Base-by-base conservation (phyloP, 305 asterid species). In the Fraxinus sp. region DNA sequence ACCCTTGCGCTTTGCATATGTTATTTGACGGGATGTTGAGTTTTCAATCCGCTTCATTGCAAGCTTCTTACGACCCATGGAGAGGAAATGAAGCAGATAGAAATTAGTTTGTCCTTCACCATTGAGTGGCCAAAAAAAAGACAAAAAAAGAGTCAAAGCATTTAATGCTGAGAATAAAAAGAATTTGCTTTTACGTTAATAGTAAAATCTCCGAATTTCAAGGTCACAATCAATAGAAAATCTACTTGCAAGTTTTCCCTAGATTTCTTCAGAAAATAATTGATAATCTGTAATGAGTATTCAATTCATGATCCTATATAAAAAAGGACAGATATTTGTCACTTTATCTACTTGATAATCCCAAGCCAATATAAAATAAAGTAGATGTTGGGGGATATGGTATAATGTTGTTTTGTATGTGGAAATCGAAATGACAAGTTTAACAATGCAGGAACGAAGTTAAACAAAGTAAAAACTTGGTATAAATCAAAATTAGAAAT, bases 21-120 rank as follows among this genome's bases (percentile, higher is more conserved):
- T 86, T 0, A 79, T 85, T 73, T 93, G 95, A 0, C 94, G 92
- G 77, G 92, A 75, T 4, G 89, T 75, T 0, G 92, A 78, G 75
- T 89, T 91, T 52, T 92, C 93, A 52, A 91, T 93, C 28, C 84
- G 86, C 86, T 79, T 72, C 92, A 90, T 66, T 2, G 90, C 83
- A 1, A 88, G 89, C 88, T 91, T 93, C 89, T 88, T 92, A 22
- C 93, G 90, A 24, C 96, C 96, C 96, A 92, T 93, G 68, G 28
- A 5, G 13, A 7, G 33, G 49, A 14, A 82, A 78, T 11, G 37
- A 28, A 55, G 36, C 35, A 66, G 72, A 76, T 26, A 73, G 35
- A 57, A 39, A 3, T 24, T 46, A 37, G 5, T 22, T 72, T 35
- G 36, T 33, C 26, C 72, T 76, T 20, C 28, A 70, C 57, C 22